Base-by-base conservation (phyloP, 768 basidiomycete genomes). In the Kwoniella sp. region DNA sequence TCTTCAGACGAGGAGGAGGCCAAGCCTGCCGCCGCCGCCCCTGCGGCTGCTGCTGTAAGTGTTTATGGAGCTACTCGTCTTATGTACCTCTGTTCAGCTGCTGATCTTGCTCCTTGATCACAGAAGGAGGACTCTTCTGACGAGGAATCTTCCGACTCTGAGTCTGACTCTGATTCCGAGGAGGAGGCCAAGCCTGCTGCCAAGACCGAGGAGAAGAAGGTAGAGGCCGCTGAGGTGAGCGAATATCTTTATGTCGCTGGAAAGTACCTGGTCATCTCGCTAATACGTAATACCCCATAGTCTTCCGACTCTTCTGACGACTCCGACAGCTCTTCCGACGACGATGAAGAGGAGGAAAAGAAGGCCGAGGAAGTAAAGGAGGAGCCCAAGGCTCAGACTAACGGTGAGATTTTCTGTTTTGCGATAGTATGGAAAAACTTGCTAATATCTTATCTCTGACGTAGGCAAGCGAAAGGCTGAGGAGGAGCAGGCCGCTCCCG, bases 401-500 rank as follows among this genome's bases (percentile, higher is more conserved):
- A 63, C 51, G 71, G 61, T 64, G 51, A 56, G 59, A 30, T 22
- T 48, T 30, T 52, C 63, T 25, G 61, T 45, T 45, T 51, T 26
- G 11, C 8, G 2, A 12, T 20, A 4, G n/a, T 12, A 4, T 15
- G 11, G 51, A 26, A 45, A 55, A 12, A 65, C 59, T 45, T 52
- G 30, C 31, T 50, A 51, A 45, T 48, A 13, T 25, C 31, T n/a
- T 9, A 20, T 75, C 45, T 23, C n/a, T 66, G 51, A 62, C 47
- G 7, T 29, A 85, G 88, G 86, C 66, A 95, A 95, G 82, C 89
- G 93, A 73, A 94, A 94, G 82, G 91, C 90, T 29, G 86, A 87
- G 28, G 86, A 85, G 23, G 86, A 86, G 28, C 86, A 85, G 25
- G 86, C 86, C 26, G 85, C 84, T 15, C 85, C 88, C 45, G 81